Evolutionary conservation across 305 asterid species (phyloP), one percentile per base, ranked within the genome.

Genomic region (Stenogyne calaminthoides): DNA sequence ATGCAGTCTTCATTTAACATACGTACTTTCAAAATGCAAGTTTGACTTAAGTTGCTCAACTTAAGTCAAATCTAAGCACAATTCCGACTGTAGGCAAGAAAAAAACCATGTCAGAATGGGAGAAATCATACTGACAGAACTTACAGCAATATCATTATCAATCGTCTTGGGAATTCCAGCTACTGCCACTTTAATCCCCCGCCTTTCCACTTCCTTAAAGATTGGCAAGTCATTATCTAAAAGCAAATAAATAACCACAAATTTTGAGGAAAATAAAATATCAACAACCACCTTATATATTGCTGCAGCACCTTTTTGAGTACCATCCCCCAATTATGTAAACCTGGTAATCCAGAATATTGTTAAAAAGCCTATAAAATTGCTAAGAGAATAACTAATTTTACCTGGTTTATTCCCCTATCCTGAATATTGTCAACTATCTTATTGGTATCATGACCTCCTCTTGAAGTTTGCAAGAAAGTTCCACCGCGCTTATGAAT

Each of bases 271-370:
- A 75, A 40, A 61, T 22, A 25, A 47, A 77, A 68, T 60, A 54
- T 67, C 3, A 46, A 46, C 25, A 73, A 73, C 60, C 77, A 93
- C 98, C 97, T 89, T 80, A 75, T 77, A 91, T 76, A 93, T 93
- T 77, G 93, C 96, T 71, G 93, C 93, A 52, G 90, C 97, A 12
- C 98, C 98, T 84, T 89, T 93, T 69, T 91, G 98, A 73, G 98
- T 93, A 74, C 98, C 98, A 87, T 93, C 98, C 52, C 98, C 98
- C 98, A 79, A 93, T 93, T 71, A 93, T 91, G 86, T 93, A 93
- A 55, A 93, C 98, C 98, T 93, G 82, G 63, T 16, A 82, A 67
- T 71, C 54, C 74, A 63, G 66, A 73, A 63, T 7, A 32, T 49
- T 51, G 58, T 68, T 51, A 57, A 44, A 49, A 76, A 69, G 27